Evolutionary conservation across 2,329 filamentous ascomycete species (phyloP).

Genomic region (Xylaria sp.): DNA sequence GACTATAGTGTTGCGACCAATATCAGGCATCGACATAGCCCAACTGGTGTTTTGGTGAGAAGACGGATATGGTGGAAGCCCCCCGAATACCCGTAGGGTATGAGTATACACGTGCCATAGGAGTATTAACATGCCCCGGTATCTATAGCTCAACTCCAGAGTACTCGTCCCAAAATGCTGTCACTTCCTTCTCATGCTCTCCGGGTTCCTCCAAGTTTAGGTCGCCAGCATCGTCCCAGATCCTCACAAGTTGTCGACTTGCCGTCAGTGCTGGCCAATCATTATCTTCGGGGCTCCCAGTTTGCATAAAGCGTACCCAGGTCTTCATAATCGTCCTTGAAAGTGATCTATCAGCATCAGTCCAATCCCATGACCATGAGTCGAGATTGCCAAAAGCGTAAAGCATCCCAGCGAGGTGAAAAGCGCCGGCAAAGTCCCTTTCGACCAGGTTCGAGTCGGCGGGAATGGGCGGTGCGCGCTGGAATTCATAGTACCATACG

Average conservation of each 20-base stretch:
- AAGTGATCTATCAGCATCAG: conserved; percentile 25
- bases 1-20: too few species aligned
- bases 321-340: conserved; percentile 22
- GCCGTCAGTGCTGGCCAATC: conserved; percentile 20
- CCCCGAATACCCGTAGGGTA: too few species aligned
- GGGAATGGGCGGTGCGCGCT: conserved; percentile 29
- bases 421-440: conserved; percentile 26
- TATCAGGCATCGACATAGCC: too few species aligned
- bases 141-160: too few species aligned
- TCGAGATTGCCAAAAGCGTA: conserved; percentile 32
- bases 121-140: too few species aligned
- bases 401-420: conserved; percentile 26
- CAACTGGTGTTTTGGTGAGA: too few species aligned
- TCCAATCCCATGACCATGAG: conserved; percentile 31
- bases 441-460: conserved; percentile 18
- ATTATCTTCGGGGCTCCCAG: conserved; percentile 22
- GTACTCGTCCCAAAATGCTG: too few species aligned
- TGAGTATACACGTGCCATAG: too few species aligned
- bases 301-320: conserved; percentile 19
- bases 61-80: too few species aligned
- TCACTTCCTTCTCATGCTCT: too few species aligned
- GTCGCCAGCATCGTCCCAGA: conserved; percentile 21
- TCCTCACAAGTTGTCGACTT: conserved; percentile 3
- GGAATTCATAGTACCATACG: conserved; percentile 26
- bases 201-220: too few species aligned